Percentiles rank a stretch among this genome's conserved stretches.
Evolutionary conservation across 768 basidiomycete species (phyloP).

Genomic region (Mycena rosella): DNA sequence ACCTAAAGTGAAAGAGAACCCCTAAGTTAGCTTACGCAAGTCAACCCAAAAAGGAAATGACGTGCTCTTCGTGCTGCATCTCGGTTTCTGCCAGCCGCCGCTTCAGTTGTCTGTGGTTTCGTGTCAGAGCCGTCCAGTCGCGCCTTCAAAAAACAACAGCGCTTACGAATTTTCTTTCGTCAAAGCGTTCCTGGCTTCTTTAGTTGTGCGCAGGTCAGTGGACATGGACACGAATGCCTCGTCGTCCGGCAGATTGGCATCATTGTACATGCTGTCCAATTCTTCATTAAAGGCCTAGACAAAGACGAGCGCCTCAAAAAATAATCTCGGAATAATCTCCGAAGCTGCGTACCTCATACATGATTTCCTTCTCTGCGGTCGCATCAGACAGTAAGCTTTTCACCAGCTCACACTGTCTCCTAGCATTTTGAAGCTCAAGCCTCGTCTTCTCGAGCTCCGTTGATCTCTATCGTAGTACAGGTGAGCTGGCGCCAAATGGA

Average conservation of each 20-base stretch:
- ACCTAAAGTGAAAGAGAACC: slow-evolving; percentile 58
- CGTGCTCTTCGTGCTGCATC: slow-evolving; percentile 85
- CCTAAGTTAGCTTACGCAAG: slow-evolving; percentile 32
- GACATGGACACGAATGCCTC: slow-evolving; percentile 88
- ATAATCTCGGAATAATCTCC: background rate
- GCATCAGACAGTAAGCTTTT: slow-evolving; percentile 83
- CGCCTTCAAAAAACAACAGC: background rate
- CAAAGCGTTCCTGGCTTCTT: slow-evolving; percentile 80
- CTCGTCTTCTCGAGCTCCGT: slow-evolving; percentile 73
- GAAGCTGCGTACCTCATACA: slow-evolving; percentile 81
- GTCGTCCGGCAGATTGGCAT: slow-evolving; percentile 82
- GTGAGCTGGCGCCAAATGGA: background rate
- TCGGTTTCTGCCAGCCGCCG: slow-evolving; percentile 78
- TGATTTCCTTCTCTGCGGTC: slow-evolving; percentile 90
- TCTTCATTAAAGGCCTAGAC: slow-evolving; percentile 93
- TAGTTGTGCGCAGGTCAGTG: slow-evolving; percentile 78
- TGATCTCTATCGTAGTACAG: slow-evolving; percentile 57
- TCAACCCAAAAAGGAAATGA: slow-evolving; percentile 34
- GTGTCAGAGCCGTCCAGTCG: slow-evolving; percentile 11
- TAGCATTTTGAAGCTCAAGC: slow-evolving; percentile 75
- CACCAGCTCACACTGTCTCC: slow-evolving; percentile 82
- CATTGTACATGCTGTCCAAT: slow-evolving; percentile 91
- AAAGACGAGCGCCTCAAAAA: slow-evolving; percentile 7
- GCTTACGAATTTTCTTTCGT: slow-evolving; percentile 86
- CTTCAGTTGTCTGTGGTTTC: slow-evolving; percentile 70